Percentiles rank a stretch among this genome's conserved stretches.
Conservation (phyloP, 306 rosid species). For the Macrotyloma uniflorum region DNA sequence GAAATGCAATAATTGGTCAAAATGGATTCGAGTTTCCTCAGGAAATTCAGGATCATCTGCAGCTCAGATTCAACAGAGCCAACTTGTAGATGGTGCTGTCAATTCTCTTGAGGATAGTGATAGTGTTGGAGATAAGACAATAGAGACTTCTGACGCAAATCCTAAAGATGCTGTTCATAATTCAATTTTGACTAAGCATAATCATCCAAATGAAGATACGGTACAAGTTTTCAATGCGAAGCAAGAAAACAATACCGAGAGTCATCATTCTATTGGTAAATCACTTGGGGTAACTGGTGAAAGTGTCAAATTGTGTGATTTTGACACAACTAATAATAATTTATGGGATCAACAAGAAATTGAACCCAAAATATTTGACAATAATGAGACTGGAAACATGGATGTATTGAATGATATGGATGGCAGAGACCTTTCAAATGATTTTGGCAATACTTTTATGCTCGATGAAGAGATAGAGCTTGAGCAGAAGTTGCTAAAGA, state of each 20-base stretch:
- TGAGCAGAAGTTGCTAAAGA: conserved; percentile 66
- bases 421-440: conserved; percentile 60
- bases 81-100: conserved; percentile 40
- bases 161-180: conserved; percentile 40
- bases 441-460: conserved; percentile 89
- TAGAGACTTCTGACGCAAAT: conserved; percentile 42
- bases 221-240: conserved; percentile 32
- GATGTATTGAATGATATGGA: conserved; percentile 48
- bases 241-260: conserved; percentile 33
- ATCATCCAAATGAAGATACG: conserved; percentile 42
- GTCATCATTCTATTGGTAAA: conserved; percentile 39
- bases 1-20: conserved; percentile 73
- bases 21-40: conserved; percentile 65
- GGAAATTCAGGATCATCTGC: conserved; percentile 50
- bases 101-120: conserved; percentile 41
- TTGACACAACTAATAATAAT: conserved; percentile 28
- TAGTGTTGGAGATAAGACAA: conserved; percentile 43
- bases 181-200: conserved; percentile 32
- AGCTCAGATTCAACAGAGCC: conserved; percentile 43
- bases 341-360: conserved; percentile 40
- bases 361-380: conserved; percentile 26
- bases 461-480: conserved; percentile 95
- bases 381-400: conserved; percentile 46
- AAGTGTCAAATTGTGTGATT: conserved; percentile 35
- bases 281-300: conserved; percentile 32